Conservation (phyloP, 176 grass and related monocot genomes). For the Ensete glaucum region DNA sequence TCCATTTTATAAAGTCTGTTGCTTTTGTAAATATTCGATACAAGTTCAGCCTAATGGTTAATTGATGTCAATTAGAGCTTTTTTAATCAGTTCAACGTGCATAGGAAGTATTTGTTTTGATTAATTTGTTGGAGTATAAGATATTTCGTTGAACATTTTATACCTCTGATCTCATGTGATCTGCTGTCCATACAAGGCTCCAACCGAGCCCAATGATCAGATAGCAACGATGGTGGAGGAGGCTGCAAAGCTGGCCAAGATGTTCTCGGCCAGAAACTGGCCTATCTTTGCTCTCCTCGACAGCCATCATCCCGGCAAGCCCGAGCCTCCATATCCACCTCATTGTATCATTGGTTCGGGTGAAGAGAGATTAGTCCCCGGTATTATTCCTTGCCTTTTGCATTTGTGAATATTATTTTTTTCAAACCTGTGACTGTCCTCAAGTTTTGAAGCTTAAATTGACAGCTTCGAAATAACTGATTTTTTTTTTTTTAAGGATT, state of each 20-base stretch:
- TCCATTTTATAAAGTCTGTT: too few species aligned
- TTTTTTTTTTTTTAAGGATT: background rate
- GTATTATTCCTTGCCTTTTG: slow-evolving; percentile 17
- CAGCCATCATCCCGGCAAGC: slow-evolving; percentile 62
- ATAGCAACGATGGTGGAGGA: slow-evolving; percentile 76
- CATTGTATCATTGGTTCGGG: slow-evolving; percentile 84
- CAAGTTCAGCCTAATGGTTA: too few species aligned
- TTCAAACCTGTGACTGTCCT: background rate
- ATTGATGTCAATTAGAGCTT: too few species aligned
- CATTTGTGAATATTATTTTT: background rate
- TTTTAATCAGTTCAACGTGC: too few species aligned
- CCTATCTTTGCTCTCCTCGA: slow-evolving; percentile 82
- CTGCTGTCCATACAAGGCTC: slow-evolving; percentile 41
- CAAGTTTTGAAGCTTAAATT: background rate
- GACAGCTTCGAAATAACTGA: background rate
- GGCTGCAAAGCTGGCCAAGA: slow-evolving; percentile 51
- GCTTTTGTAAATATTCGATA: too few species aligned
- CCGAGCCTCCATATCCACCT: slow-evolving; percentile 72
- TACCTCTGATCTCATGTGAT: background rate
- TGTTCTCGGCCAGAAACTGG: slow-evolving; percentile 62
- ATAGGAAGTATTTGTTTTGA: background rate
- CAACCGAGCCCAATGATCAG: slow-evolving; percentile 66
- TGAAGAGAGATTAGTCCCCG: slow-evolving; percentile 87
- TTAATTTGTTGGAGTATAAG: background rate
- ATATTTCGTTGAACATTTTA: background rate